phyloP scores from a whole-genome alignment of 176 grass and related monocot species.

The Carex pumila region DNA sequence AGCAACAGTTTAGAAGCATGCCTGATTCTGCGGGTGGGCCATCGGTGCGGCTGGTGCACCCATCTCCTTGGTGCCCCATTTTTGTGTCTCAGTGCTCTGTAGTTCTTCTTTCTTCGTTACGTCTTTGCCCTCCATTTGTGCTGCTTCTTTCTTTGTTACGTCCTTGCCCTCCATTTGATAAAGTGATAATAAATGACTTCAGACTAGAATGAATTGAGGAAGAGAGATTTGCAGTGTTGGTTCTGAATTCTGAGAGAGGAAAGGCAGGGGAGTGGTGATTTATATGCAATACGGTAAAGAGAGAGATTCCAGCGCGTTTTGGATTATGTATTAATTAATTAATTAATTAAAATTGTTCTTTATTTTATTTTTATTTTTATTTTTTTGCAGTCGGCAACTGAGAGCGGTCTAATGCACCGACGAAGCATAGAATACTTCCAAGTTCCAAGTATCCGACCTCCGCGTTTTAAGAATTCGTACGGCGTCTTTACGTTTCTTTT shows the following conservation, averaged over 20 bases:
- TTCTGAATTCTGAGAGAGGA: background rate
- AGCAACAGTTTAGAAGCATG: background rate
- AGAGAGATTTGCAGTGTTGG: background rate
- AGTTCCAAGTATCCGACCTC: no score
- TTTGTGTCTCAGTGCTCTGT: conserved; percentile 14
- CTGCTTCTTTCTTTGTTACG: background rate
- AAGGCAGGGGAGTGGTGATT: background rate
- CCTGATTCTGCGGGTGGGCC: conserved; percentile 72
- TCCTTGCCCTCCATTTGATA: conserved; percentile 25
- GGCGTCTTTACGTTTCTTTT: no score
- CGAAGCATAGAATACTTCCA: no score
- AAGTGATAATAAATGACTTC: no score
- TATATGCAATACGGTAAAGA: background rate
- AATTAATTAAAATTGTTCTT: background rate
- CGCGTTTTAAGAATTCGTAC: no score
- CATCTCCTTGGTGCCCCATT: conserved; percentile 79
- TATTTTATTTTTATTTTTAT: background rate
- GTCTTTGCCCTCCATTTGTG: background rate
- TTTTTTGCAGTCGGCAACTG: background rate
- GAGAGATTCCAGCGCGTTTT: background rate
- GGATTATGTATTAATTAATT: background rate
- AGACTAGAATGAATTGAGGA: background rate
- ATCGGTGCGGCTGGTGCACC: conserved; percentile 52
- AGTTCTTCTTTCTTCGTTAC: background rate
- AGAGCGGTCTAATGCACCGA: background rate